A percentile compares a stretch with the other conserved stretches of the same genome.
These are phyloP conservation scores for Thalassiosira mediterranea DNA, from an alignment of 352 stramenopile species.

Conservation along the genomic window DNA sequence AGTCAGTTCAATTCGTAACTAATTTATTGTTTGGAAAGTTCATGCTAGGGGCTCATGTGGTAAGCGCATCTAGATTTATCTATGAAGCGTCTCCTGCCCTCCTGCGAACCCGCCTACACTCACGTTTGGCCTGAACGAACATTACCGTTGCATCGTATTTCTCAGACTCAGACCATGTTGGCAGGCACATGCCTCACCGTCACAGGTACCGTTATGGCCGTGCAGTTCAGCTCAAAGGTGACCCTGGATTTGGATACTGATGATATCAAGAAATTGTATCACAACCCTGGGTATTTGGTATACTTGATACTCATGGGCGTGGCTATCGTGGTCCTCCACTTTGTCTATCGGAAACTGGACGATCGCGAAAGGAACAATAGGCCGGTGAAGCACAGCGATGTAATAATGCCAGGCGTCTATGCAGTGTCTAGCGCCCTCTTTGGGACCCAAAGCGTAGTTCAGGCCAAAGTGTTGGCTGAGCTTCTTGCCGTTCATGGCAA, in stretches of 20 bases:
- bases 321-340: slow-evolving; percentile 28
- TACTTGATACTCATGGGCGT: slow-evolving; percentile 48
- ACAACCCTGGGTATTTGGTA: slow-evolving; percentile 41
- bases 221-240: slow-evolving; percentile 61
- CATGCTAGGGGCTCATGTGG: slow-evolving; percentile 41
- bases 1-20: slow-evolving; percentile 66
- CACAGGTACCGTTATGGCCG: slow-evolving; percentile 58
- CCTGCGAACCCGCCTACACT: no score
- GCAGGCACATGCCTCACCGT: slow-evolving; percentile 55
- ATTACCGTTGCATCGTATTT: no score
- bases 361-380: slow-evolving; percentile 28
- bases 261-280: slow-evolving; percentile 47
- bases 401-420: slow-evolving; percentile 53
- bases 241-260: slow-evolving; percentile 45
- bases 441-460: slow-evolving; percentile 57
- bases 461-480: slow-evolving; percentile 60
- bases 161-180: slow-evolving; percentile 58
- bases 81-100: no score
- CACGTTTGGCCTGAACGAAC: no score
- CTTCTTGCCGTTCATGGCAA: slow-evolving; percentile 47
- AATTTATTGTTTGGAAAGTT: slow-evolving; percentile 69
- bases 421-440: slow-evolving; percentile 54
- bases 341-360: slow-evolving; percentile 45
- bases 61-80: no score
- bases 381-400: slow-evolving; percentile 34